These are phyloP conservation scores for Cladosporium sp. DNA, from an alignment of 2,329 filamentous ascomycete species.

Conservation along the genomic window DNA sequence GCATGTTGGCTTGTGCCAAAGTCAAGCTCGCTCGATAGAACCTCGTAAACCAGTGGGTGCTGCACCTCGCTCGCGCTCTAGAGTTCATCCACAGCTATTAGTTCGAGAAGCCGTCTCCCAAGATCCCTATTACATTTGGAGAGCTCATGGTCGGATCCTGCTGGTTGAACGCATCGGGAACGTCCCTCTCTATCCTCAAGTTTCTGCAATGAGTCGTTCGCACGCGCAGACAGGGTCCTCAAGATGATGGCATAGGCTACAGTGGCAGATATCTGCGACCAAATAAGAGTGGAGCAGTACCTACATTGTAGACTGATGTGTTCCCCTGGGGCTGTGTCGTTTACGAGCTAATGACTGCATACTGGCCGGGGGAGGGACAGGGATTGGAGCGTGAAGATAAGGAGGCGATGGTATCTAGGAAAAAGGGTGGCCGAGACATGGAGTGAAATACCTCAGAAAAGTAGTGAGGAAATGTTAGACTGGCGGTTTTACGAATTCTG, in stretches of 20 bases:
- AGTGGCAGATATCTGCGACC: not conserved
- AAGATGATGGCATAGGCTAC: not conserved
- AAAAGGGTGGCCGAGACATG: not conserved
- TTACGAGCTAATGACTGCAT: not conserved
- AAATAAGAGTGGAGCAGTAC: not conserved
- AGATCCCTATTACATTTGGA: not conserved
- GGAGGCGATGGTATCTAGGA: not conserved
- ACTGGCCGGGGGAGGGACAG: conserved; percentile 9
- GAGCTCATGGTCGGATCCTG: not conserved
- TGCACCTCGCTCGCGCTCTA: not conserved
- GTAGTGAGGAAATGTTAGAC: conserved; percentile 1
- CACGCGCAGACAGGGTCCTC: not conserved
- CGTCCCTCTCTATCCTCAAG: not conserved
- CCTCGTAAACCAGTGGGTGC: not conserved
- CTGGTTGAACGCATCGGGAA: not conserved
- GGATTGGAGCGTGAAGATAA: not conserved
- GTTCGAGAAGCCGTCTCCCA: not conserved
- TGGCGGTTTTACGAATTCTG: not conserved
- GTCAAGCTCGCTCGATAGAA: not conserved
- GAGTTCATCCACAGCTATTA: conserved; percentile 1
- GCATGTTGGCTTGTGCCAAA: not conserved
- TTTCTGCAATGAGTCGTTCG: not conserved
- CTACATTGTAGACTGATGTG: not conserved
- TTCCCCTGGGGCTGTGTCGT: conserved; percentile 8
- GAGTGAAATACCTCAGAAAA: not conserved